phyloP scores from a whole-genome alignment of 179 eudicot species.

The Heliamphora ciliata region DNA sequence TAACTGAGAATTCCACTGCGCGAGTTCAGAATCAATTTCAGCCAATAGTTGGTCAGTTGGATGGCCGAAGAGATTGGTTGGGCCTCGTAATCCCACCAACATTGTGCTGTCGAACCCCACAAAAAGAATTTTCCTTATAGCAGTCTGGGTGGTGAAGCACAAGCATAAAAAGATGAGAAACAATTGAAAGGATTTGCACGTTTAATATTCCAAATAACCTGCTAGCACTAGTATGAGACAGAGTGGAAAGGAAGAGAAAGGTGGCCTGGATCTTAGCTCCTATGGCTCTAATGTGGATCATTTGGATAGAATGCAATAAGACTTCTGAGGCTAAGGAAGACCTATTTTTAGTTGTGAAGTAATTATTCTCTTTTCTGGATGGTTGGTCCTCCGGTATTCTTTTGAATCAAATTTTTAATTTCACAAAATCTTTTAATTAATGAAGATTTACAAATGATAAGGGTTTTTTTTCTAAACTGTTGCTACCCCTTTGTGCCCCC shows the following conservation, averaged over 20 bases:
- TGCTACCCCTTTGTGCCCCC: not conserved
- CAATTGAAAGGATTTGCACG: conserved; percentile 1
- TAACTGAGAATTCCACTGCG: conserved; percentile 56
- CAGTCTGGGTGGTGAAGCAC: conserved; percentile 50
- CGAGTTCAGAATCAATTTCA: conserved; percentile 63
- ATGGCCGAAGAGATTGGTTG: conserved; percentile 92
- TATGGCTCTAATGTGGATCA: not conserved
- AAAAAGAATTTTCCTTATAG: conserved; percentile 65
- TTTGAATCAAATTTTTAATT: not conserved
- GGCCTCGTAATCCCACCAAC: conserved; percentile 77
- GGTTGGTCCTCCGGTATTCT: not conserved
- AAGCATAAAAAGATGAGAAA: conserved; percentile 11
- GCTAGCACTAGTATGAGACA: not conserved
- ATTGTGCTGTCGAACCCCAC: conserved; percentile 84
- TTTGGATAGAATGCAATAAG: not conserved
- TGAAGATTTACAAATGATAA: no score
- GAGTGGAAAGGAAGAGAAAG: not conserved
- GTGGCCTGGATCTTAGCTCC: not conserved
- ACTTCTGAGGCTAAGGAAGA: not conserved
- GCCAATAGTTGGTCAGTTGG: conserved; percentile 63
- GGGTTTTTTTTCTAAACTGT: not conserved
- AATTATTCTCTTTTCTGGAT: not conserved
- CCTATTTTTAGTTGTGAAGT: not conserved
- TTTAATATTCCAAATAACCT: not conserved
- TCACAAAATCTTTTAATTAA: no score